These are phyloP conservation scores for Globisporangium heterothallicum DNA, from an alignment of 352 stramenopile genomes.

Conservation along the genomic window DNA sequence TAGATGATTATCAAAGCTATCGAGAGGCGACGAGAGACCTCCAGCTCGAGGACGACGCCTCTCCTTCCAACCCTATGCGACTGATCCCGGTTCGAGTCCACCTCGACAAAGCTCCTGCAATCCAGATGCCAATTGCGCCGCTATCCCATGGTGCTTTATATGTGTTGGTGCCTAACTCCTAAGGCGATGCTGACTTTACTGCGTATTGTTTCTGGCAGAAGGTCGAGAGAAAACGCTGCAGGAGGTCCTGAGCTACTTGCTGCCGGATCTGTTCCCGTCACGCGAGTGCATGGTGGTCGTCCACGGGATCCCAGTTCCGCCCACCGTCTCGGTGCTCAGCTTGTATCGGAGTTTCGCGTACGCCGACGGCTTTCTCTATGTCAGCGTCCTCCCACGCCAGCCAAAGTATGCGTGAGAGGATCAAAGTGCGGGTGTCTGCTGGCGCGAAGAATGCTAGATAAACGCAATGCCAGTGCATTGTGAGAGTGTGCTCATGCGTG, in stretches of 20 bases:
- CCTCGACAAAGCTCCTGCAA: slow-evolving; percentile 39
- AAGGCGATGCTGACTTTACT: not conserved
- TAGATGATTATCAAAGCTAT: slow-evolving; percentile 54
- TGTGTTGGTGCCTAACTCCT: not conserved
- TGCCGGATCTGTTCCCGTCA: slow-evolving; percentile 56
- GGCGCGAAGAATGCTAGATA: not conserved
- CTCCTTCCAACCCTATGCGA: slow-evolving; percentile 26
- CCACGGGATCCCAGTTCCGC: slow-evolving; percentile 52
- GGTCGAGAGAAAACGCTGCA: slow-evolving; percentile 33
- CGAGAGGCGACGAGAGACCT: slow-evolving; percentile 40
- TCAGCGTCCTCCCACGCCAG: slow-evolving; percentile 24
- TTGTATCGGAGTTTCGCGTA: slow-evolving; percentile 68
- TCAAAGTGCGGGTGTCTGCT: too few species aligned
- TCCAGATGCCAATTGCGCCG: slow-evolving; percentile 72
- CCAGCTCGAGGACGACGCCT: slow-evolving; percentile 32
- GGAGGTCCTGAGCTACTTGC: slow-evolving; percentile 47
- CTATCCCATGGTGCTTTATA: slow-evolving; percentile 34
- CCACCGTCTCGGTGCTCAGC: slow-evolving; percentile 43
- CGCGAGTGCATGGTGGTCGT: slow-evolving; percentile 26
- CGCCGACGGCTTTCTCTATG: slow-evolving; percentile 74
- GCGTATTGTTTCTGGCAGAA: slow-evolving; percentile 17
- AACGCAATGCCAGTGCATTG: not conserved
- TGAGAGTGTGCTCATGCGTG: not conserved
- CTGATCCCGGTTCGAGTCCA: slow-evolving; percentile 64
- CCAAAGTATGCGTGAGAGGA: not conserved